Evolutionary conservation across 2,329 filamentous ascomycete species (phyloP), one percentile per base, ranked within the genome.

Genomic region (Volutella citrinella): DNA sequence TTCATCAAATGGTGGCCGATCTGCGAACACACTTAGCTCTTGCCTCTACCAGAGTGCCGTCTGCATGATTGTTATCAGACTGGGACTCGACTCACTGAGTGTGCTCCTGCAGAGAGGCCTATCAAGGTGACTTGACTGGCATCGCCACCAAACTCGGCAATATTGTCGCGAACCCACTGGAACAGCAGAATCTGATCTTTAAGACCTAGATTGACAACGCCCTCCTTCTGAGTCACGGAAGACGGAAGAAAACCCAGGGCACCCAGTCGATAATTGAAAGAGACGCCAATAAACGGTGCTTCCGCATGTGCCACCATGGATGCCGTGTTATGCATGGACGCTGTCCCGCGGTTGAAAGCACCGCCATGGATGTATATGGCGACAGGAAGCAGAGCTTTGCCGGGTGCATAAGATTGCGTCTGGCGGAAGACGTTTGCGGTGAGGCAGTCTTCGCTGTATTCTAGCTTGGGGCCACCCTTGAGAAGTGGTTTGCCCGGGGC

Each of bases 1-100:
- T 68, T 61, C 46, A 84, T 74, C 12, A 87, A 57, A 43, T 84
- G 81, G 45, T 87, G 82, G 2, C 81, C 82, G 40, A 84, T 76
- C 75, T 81, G 36, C 7, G 6, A 22, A 28, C 41, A 19, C 6
- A 0, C 14, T 33, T 28, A 48, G 31, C 23, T 10, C 26, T 5
- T 6, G n/a, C n/a, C n/a, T n/a, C n/a, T n/a, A n/a, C n/a, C n/a
- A n/a, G n/a, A n/a, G n/a, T n/a, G n/a, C n/a, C n/a, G 10, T 44
- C 12, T 20, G 16, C 3, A 6, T 3, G 6, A 13, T 4, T 3
- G 4, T 3, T 4, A 7, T 8, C 1, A 0, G 4, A 2, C 0
- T 10, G 1, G 31, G 7, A 13, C 11, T 10, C 8, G 30, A 46
- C 43, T 38, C 56, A 71, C 66, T 10, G 70, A 74, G 47, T 78